Evolutionary conservation across 768 basidiomycete genomes (phyloP).

Genomic region (Suillus placidus): DNA sequence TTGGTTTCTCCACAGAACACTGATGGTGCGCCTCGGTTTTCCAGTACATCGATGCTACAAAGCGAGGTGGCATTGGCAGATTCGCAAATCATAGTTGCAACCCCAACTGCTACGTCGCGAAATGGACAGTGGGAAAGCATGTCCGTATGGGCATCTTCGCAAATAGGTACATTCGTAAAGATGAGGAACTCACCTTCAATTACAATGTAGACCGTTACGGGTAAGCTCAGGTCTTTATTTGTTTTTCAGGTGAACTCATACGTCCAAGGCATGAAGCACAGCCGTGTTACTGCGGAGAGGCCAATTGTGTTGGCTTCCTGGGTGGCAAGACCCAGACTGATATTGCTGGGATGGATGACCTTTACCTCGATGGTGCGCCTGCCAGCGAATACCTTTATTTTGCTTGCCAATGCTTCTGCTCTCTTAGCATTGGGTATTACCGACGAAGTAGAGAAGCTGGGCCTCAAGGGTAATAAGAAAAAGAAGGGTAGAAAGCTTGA

Average conservation of each 20-base stretch:
- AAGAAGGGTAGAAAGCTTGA: slow-evolving; percentile 92
- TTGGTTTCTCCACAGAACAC: neutral
- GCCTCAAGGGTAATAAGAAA: slow-evolving; percentile 85
- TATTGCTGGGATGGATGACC: slow-evolving; percentile 89
- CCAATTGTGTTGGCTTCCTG: slow-evolving; percentile 93
- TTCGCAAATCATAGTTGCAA: slow-evolving; percentile 98
- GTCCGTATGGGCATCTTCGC: slow-evolving; percentile 99
- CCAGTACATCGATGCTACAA: slow-evolving; percentile 98
- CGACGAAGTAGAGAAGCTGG: slow-evolving; percentile 83
- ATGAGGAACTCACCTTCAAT: slow-evolving; percentile 97
- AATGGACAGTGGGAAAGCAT: slow-evolving; percentile 90
- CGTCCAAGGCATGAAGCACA: slow-evolving; percentile 87
- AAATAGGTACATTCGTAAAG: slow-evolving; percentile 70
- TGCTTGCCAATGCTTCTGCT: neutral
- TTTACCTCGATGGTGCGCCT: slow-evolving; percentile 83
- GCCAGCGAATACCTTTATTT: neutral
- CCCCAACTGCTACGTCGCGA: slow-evolving; percentile 97
- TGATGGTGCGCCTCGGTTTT: neutral
- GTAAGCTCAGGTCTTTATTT: slow-evolving; percentile 46
- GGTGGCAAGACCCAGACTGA: slow-evolving; percentile 99
- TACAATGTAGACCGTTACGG: slow-evolving; percentile 99
- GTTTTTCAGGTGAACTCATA: neutral
- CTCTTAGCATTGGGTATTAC: slow-evolving; percentile 84
- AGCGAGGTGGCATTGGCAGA: slow-evolving; percentile 93
- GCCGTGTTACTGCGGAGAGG: slow-evolving; percentile 91